Evolutionary conservation across 768 basidiomycete species (phyloP).

Genomic region (Lentinula aciculospora): DNA sequence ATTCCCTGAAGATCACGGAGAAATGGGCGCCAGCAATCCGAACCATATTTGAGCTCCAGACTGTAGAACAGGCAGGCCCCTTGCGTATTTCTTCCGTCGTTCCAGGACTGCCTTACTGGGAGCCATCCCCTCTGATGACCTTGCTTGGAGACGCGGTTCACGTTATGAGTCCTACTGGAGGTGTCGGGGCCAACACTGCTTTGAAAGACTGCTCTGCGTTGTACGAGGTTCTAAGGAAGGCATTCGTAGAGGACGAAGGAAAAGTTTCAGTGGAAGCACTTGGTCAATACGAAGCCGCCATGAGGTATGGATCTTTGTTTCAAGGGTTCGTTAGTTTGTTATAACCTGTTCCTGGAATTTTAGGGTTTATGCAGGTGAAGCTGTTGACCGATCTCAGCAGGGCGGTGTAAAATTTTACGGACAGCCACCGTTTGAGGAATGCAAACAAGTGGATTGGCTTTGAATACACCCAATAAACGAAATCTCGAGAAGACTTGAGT

Average conservation of each 20-base stretch:
- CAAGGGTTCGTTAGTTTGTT: not conserved
- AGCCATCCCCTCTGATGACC: not conserved
- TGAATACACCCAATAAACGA: not conserved
- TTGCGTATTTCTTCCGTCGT: not conserved
- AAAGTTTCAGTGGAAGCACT: not conserved
- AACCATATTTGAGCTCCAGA: not conserved
- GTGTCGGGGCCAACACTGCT: slow-evolving; percentile 3
- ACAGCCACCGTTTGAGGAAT: slow-evolving; percentile 3
- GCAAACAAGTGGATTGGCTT: not conserved
- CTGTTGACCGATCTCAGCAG: not conserved
- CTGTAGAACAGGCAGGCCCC: not conserved
- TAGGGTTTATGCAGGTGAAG: not conserved
- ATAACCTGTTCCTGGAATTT: not conserved
- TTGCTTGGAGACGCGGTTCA: not conserved
- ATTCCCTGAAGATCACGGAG: slow-evolving; percentile 4
- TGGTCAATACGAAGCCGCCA: not conserved
- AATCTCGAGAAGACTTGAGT: not conserved
- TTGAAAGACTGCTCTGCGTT: slow-evolving; percentile 1
- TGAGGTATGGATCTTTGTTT: not conserved
- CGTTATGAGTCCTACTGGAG: slow-evolving; percentile 3
- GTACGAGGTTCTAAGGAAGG: not conserved
- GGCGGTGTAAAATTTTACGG: slow-evolving; percentile 2
- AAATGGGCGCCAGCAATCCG: not conserved
- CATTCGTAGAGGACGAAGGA: not conserved
- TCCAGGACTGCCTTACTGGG: not conserved